Base-by-base conservation (phyloP, 1,284 basidiomycete genomes). In the Marasmius oreades region DNA sequence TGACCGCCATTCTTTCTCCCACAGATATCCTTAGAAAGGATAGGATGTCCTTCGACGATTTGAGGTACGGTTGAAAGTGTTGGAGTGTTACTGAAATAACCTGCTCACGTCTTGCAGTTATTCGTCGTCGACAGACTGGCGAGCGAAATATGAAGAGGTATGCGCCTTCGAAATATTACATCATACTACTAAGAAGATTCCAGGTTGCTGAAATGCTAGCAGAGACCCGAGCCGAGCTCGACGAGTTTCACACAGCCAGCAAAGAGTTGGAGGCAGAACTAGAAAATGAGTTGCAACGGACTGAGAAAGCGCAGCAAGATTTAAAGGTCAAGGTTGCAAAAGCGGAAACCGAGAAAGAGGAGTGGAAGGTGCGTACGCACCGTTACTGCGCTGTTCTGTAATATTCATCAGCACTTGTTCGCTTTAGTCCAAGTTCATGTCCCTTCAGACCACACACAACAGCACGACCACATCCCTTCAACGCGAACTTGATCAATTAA, bases 241-340 rank as follows among this genome's bases (percentile, higher is more conserved):
- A 94, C 67, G 94, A 96, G 62, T 96, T 96, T 68, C 92, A 95
- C 64, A 77, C 85, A 59, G 92, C 91, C 47, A 94, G 92, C 70
- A 93, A 92, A 73, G 93, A 96, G 66, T 82, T 97, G 33, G 95
- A 97, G 75, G 88, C 94, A 61, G 94, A 97, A 72, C 77, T 97
- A 62, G 93, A 95, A 77, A 83, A 83, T 62, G 95, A 97, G 69
- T 77, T 97, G 51, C 88, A 90, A 65, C 79, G 88, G 51, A 94
- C 92, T 46, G 94, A 97, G 76, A 89, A 88, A 70, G 81, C 86
- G 12, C 90, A 96, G 71, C 81, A 85, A 64, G 92, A 94, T 44
- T 80, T 96, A 53, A 85, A 81, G 71, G 77, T 86, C 58, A 90
- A 89, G 71, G 85, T 86, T 22, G 80, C 85, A 48, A 82, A 81